Conservation (phyloP, 1,284 basidiomycete species). For the Rhodotorula glutinis region DNA sequence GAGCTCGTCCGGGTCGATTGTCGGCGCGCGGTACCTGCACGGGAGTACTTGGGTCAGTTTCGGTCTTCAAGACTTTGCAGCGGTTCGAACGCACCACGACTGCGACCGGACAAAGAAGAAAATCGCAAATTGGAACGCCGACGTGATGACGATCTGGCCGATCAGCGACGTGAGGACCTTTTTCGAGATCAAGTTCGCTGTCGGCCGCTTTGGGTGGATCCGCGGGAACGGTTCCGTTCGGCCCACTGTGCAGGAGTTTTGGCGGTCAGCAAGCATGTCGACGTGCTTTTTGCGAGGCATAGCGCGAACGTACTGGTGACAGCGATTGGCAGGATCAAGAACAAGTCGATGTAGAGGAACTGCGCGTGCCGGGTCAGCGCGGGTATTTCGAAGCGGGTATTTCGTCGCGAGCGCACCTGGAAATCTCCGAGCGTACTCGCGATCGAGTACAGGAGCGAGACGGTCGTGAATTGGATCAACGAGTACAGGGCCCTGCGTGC, state of each 20-base stretch:
- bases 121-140: slow-evolving; percentile 75
- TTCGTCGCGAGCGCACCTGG: slow-evolving; percentile 59
- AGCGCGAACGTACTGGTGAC: slow-evolving; percentile 76
- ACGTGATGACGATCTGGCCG: slow-evolving; percentile 87
- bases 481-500: slow-evolving; percentile 74
- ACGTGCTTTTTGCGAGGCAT: no score
- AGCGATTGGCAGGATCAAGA: slow-evolving; percentile 95
- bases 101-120: slow-evolving; percentile 85
- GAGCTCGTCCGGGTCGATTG: slow-evolving; percentile 67
- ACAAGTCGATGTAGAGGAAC: slow-evolving; percentile 97
- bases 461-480: slow-evolving; percentile 75
- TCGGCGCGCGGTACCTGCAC: slow-evolving; percentile 57
- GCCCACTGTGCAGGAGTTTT: slow-evolving; percentile 65
- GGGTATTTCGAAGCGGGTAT: not conserved
- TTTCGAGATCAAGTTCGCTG: slow-evolving; percentile 92
- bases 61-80: not conserved
- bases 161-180: slow-evolving; percentile 91
- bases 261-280: not conserved
- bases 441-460: slow-evolving; percentile 91
- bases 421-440: slow-evolving; percentile 95
- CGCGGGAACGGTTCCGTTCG: slow-evolving; percentile 83
- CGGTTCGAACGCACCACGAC: slow-evolving; percentile 60
- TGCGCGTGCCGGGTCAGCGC: slow-evolving; percentile 47
- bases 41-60: not conserved
- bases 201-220: slow-evolving; percentile 86